Evolutionary conservation across 768 basidiomycete genomes (phyloP), one percentile per base, ranked within the genome.

Genomic region (Candolleomyces eurysporus): DNA sequence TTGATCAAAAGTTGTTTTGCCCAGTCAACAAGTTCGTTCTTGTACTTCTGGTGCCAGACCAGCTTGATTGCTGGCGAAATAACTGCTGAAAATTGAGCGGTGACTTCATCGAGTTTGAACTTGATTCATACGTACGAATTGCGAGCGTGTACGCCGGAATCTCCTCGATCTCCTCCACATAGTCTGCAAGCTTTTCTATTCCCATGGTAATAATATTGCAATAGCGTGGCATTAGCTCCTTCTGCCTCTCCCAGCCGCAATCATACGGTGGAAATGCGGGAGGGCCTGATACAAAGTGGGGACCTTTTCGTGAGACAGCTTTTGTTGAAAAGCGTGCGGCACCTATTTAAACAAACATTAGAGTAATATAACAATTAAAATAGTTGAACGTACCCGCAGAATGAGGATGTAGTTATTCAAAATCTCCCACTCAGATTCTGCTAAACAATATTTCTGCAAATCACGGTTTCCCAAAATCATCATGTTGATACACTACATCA

Each of bases 271-370:
- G 56, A 72, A 76, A 10, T 66, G 61, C 5, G 72, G 73, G 31
- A 76, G 43, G 3, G 71, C 68, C 53, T 69, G 43, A 26, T 67
- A 64, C 0, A 75, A 57, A 4, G 69, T 71, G 3, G 71, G 74
- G 0, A 68, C 73, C 56, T 70, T 68, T 40, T 75, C 69, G 30
- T 63, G 61, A 5, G 71, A 74, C 13, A 75, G 64, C 22, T 58
- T 53, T 54, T 75, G 73, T 61, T 75, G 73, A 54, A 75, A 74
- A 10, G 68, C 68, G 63, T 71, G 65, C 0, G 73, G 75, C 3
- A 72, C 67, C 73, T 75, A 48, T 58, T 48, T 39, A 59, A n/a
- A 43, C 42, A 43, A 13, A 43, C 1, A 43, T 43, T 43, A 43
- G 42, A 13, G 42, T 43, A 43, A 11, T 13, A 11, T n/a, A 11